A percentile compares a stretch with the other conserved stretches of the same genome.
These are phyloP conservation scores for Cyclostephanos tholiformis DNA, from an alignment of 108 stramenopile species.

Conservation along the genomic window DNA sequence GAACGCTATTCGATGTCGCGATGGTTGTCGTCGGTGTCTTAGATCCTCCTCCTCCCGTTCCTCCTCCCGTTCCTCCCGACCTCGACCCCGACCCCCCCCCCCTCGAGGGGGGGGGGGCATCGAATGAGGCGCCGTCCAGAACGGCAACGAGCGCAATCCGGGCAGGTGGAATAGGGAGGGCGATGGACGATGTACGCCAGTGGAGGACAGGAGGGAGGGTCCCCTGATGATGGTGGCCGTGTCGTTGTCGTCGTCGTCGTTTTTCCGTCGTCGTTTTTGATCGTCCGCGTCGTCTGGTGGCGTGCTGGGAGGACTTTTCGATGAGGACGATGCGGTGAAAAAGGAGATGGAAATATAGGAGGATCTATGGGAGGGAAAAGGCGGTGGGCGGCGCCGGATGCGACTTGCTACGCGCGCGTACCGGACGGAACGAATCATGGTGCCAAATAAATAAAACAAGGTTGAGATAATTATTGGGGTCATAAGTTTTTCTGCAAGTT, in stretches of 20 bases:
- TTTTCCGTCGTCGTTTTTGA: conserved; percentile 13
- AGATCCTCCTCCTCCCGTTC: neutral
- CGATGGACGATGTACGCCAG: conserved; percentile 69
- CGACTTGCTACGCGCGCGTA: neutral
- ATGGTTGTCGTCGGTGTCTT: conserved; percentile 8
- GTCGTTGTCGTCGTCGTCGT: neutral
- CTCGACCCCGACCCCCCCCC: too few relatives aligned
- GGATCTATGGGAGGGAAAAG: neutral
- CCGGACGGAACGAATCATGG: neutral
- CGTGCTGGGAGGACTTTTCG: neutral
- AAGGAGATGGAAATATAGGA: neutral
- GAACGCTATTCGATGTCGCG: conserved; percentile 70
- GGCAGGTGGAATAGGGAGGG: conserved; percentile 71
- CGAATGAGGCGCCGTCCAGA: conserved; percentile 31
- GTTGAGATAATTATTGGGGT: too few relatives aligned
- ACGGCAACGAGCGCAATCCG: conserved; percentile 38
- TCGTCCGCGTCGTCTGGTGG: neutral
- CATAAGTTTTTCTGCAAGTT: too few relatives aligned
- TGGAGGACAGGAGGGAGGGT: conserved; percentile 69
- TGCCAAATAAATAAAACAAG: too few relatives aligned
- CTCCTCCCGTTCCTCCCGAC: neutral
- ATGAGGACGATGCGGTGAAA: neutral
- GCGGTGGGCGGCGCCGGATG: neutral
- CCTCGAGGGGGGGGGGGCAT: neutral
- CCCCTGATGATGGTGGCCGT: conserved; percentile 72